Conservation (phyloP, 2,329 filamentous ascomycete genomes). For the Thelonectria olida region DNA sequence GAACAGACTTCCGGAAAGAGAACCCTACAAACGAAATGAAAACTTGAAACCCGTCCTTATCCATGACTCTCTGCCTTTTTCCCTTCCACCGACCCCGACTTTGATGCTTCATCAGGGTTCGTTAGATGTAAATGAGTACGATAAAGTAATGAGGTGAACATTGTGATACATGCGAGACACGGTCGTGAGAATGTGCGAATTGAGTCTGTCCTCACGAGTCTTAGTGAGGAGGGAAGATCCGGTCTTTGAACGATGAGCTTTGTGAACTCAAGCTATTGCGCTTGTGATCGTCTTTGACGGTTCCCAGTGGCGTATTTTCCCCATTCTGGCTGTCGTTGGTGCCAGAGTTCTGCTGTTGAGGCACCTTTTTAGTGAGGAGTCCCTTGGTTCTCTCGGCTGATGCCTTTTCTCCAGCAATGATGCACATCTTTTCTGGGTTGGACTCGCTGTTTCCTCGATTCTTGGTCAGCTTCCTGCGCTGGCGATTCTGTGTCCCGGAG, state of each 20-base stretch:
- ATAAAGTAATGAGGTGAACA: slow-evolving; percentile 4
- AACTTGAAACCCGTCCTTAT: too few relatives aligned
- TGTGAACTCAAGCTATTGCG: slow-evolving; percentile 37
- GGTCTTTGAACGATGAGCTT: slow-evolving; percentile 38
- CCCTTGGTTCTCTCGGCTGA: slow-evolving; percentile 37
- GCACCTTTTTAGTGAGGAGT: slow-evolving; percentile 51
- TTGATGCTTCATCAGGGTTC: too few relatives aligned
- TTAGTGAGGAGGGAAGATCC: slow-evolving; percentile 36
- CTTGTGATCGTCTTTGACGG: slow-evolving; percentile 33
- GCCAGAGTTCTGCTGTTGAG: slow-evolving; percentile 42
- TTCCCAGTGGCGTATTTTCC: slow-evolving; percentile 35
- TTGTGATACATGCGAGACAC: neutral
- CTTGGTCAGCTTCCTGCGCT: slow-evolving; percentile 54
- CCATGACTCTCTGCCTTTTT: too few relatives aligned
- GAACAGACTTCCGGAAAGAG: too few relatives aligned
- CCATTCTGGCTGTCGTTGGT: slow-evolving; percentile 36
- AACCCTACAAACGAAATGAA: too few relatives aligned
- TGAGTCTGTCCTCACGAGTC: neutral
- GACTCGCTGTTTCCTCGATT: slow-evolving; percentile 49
- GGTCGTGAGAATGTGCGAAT: neutral
- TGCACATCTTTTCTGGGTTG: slow-evolving; percentile 41
- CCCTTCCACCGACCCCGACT: too few relatives aligned
- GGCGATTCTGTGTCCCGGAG: slow-evolving; percentile 44
- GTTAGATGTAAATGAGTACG: too few relatives aligned
- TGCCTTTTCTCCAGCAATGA: slow-evolving; percentile 25